Base-by-base conservation (phyloP, 2,329 filamentous ascomycete species). In the Diaporthe sp. region DNA sequence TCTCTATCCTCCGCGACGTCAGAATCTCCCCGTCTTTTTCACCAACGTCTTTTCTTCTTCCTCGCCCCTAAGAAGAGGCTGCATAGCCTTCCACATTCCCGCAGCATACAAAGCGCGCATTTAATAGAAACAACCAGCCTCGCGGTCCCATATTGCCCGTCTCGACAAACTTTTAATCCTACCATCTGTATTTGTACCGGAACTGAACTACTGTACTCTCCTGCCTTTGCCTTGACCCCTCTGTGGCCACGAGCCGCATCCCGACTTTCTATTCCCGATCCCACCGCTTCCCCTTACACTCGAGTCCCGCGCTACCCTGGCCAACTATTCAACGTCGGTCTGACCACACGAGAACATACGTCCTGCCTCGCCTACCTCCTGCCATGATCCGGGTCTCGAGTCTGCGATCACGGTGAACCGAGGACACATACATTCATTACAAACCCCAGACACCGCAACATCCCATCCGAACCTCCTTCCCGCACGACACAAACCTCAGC, bases 361-460 rank as follows among this genome's bases (percentile, higher is more conserved):
- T 35, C 25, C 27, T 37, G 30, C 47, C 4, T 7, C 37, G 6
- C 55, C 42, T 35, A 25, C 30, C 5, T 39, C 71, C 37, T 70
- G 74, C 51, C 42, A 75, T 75, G 74, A 69, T 69, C 58, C 37
- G 27, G 55, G 61, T 27, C 35, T 51, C 42, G 42, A 61, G 51
- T 17, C 42, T 65, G 50, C 35, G 19, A 47, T 22, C 42, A 65
- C 74, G 68, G 74, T 75, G 61, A 75, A 72, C 42, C 68, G 72
- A 73, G 72, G 66, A 75, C 70, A 71, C 56, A 61, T 63, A 32
- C 56, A 15, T 15, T n/a, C 56, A 22, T 10, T n/a, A 39, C 44
- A 37, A 56, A 53, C 58, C 25, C 27, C 9, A 25, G 44, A n/a
- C 27, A 55, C 58, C 30, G 7, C 69, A 51, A 30, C 22, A 53